Conservation (phyloP, 1,284 basidiomycete genomes). For the Cryptococcus wingfieldii region DNA sequence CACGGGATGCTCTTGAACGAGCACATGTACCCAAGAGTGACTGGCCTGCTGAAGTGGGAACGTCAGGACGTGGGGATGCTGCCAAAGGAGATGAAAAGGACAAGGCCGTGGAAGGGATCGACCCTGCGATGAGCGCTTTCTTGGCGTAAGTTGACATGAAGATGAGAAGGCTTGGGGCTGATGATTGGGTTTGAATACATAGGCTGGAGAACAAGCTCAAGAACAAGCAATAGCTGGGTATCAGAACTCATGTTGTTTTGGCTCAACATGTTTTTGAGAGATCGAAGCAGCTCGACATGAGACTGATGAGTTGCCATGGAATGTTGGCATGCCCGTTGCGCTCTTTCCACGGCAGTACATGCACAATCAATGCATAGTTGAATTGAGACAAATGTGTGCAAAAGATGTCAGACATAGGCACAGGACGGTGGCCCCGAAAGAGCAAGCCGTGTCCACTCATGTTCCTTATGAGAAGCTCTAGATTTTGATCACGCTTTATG, state of each 20-base stretch:
- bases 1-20: slow-evolving; percentile 55
- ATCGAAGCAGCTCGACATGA: not conserved
- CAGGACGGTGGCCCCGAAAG: not conserved
- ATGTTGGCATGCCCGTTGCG: not conserved
- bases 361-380: not conserved
- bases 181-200: not conserved
- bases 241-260: not conserved
- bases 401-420: not conserved
- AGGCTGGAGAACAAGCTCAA: slow-evolving; percentile 34
- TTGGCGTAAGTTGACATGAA: slow-evolving; percentile 26
- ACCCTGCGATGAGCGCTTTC: slow-evolving; percentile 34
- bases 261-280: not conserved
- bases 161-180: not conserved
- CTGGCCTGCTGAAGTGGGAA: slow-evolving; percentile 59
- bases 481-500: not conserved
- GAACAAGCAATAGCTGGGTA: slow-evolving; percentile 16
- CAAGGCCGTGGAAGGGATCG: slow-evolving; percentile 17
- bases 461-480: not conserved
- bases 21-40: slow-evolving; percentile 56
- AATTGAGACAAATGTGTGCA: not conserved
- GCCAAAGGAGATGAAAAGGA: slow-evolving; percentile 9
- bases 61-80: slow-evolving; percentile 9
- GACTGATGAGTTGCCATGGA: no score
- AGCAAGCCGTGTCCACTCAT: not conserved
- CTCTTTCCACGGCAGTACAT: not conserved